Base-by-base conservation (phyloP, 768 basidiomycete genomes). In the Serendipita vermifera region DNA sequence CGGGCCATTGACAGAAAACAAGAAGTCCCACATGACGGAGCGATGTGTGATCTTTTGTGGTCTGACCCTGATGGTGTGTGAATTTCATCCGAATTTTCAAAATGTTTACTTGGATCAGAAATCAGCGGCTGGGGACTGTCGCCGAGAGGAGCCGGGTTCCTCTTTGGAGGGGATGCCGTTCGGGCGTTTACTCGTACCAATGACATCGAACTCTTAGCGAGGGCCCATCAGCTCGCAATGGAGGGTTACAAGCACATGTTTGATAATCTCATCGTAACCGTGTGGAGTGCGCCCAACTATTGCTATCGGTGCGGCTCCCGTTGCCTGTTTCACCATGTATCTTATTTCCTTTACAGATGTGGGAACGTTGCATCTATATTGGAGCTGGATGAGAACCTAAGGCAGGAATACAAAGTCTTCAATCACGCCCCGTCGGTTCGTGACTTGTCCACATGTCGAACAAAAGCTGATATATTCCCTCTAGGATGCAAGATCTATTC, bases 11-110 rank as follows among this genome's bases (percentile, higher is more conserved):
- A 97, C 73, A 73, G 94, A 32, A 92, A 93, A 68, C 91, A 94
- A 68, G 94, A 98, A 66, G 94, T 98, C 22, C 94, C 94, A 26
- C 94, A 98, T 68, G 94, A 98, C 66, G 94, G 94, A 11, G 83
- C 92, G 5, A 97, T 98, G 94, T 98, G 94, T 65, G 85, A 97
- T 66, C 78, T 98, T 11, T 96, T 98, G 91, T 98, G 94, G 94
- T 91, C 87, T 33, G 93, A 97, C 67, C 93, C 86, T 3, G 92
- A 97, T 64, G 88, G 94, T 38, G 84, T 94, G 36, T 85, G 88
- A 36, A 92, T 86, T 38, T 26, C 9, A 26, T 6, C n/a, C 31
- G 29, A 29, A 1, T 3, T n/a, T 26, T 4, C 22, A 9, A 4
- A 29, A 51, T 15, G 9, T 29, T 26, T 22, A 11, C 1, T 6